Evolutionary conservation across 106 monocot species (phyloP).

Genomic region (Gastrodia elata): DNA sequence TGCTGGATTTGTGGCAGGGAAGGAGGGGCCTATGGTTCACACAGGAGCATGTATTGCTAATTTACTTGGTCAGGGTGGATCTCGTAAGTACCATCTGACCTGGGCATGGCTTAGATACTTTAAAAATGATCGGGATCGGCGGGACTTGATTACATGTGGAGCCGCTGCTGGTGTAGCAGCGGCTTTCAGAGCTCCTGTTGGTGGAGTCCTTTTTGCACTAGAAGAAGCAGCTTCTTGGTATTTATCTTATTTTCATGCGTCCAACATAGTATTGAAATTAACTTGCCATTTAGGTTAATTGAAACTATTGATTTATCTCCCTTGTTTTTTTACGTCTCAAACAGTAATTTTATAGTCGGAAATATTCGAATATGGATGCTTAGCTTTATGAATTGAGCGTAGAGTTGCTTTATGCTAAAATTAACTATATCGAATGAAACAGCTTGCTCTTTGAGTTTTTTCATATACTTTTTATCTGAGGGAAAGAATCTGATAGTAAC

Average conservation of each 20-base stretch:
- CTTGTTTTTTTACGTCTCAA: not conserved
- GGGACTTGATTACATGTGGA: slow-evolving; percentile 94
- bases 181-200: slow-evolving; percentile 94
- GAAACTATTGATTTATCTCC: not conserved
- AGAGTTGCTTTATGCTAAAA: not conserved
- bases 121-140: slow-evolving; percentile 82
- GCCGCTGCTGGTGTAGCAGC: slow-evolving; percentile 95
- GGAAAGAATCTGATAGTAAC: not conserved
- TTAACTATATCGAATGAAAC: not conserved
- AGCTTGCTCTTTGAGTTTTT: not conserved
- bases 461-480: not conserved
- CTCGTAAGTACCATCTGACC: slow-evolving; percentile 85
- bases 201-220: slow-evolving; percentile 95
- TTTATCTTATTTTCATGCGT: not conserved
- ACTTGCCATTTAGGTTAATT: not conserved
- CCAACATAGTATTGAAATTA: not conserved
- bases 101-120: slow-evolving; percentile 94
- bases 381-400: not conserved
- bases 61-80: slow-evolving; percentile 90
- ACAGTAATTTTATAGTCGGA: not conserved
- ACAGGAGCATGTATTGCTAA: slow-evolving; percentile 94
- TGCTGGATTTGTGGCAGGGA: slow-evolving; percentile 87
- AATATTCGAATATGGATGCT: not conserved
- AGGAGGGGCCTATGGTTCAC: slow-evolving; percentile 99
- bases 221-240: slow-evolving; percentile 99